Evolutionary conservation across 257 asterid genomes (phyloP).

Genomic region (Nicotiana paniculata): DNA sequence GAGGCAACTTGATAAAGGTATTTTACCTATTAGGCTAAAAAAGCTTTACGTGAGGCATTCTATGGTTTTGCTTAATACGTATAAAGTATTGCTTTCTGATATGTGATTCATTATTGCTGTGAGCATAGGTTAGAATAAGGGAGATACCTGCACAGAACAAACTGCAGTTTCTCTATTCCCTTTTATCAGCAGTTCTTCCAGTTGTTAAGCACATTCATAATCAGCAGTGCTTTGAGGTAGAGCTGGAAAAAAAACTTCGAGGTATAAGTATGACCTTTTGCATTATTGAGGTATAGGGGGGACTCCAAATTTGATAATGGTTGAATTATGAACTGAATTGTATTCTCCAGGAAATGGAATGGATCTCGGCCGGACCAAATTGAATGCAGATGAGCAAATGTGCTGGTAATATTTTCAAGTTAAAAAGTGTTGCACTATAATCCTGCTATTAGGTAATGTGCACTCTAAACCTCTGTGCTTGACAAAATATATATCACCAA

Average conservation of each 20-base stretch:
- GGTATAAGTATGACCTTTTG: slow-evolving; percentile 43
- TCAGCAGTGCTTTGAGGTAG: slow-evolving; percentile 83
- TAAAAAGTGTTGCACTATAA: not conserved
- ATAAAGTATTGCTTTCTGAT: not conserved
- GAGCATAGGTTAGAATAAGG: slow-evolving; percentile 65
- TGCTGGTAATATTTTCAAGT: slow-evolving; percentile 62
- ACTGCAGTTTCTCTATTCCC: slow-evolving; percentile 78
- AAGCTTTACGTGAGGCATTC: slow-evolving; percentile 4
- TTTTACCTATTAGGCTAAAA: slow-evolving; percentile 23
- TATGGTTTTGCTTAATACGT: slow-evolving; percentile 4
- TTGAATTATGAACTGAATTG: not conserved
- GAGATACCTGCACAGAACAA: slow-evolving; percentile 79
- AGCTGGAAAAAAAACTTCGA: slow-evolving; percentile 68
- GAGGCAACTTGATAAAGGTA: slow-evolving; percentile 90
- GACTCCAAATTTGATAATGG: not conserved
- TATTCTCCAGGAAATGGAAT: slow-evolving; percentile 63
- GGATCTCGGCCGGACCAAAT: slow-evolving; percentile 81
- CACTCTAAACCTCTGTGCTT: not conserved
- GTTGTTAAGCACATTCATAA: slow-evolving; percentile 68
- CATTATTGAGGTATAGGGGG: not conserved
- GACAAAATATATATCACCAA: not conserved
- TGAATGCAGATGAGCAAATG: slow-evolving; percentile 98
- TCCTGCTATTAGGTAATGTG: not conserved
- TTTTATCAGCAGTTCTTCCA: slow-evolving; percentile 89
- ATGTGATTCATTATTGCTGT: slow-evolving; percentile 9